A percentile compares a stretch with the other conserved stretches of the same genome.
phyloP scores from a whole-genome alignment of 106 monocot species.

The Acorus gramineus region DNA sequence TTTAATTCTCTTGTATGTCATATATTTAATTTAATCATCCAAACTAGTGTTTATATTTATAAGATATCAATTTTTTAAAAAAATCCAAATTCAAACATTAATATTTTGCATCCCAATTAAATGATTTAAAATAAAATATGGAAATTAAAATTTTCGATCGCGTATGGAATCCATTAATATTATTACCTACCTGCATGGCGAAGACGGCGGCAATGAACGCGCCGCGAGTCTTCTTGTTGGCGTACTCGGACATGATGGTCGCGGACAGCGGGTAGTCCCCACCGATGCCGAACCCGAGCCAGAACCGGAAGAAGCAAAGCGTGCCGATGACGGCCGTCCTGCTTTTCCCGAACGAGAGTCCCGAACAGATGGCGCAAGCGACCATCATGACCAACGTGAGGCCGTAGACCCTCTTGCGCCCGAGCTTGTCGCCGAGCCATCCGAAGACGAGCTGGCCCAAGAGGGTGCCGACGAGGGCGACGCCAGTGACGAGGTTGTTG shows the following conservation, averaged over 20 bases:
- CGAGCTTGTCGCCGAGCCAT: conserved; percentile 6
- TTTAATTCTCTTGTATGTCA: no score
- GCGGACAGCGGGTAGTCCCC: conserved; percentile 16
- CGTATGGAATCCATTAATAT: no score
- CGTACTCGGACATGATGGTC: conserved; percentile 20
- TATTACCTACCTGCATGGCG: not conserved
- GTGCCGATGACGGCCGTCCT: not conserved
- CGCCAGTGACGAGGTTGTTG: not conserved
- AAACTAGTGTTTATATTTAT: no score
- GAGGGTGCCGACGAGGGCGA: conserved; percentile 10
- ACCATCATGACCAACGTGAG: conserved; percentile 10
- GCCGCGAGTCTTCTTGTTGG: conserved; percentile 16
- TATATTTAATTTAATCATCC: no score
- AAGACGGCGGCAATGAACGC: conserved; percentile 7
- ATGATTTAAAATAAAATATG: no score
- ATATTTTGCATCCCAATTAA: no score
- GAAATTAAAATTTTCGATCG: no score
- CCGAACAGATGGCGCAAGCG: not conserved
- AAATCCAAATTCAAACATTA: no score
- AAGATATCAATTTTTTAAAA: no score
- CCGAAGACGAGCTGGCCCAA: conserved; percentile 8
- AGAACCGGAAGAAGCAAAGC: conserved; percentile 12
- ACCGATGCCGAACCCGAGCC: conserved; percentile 15
- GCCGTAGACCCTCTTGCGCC: conserved; percentile 6
- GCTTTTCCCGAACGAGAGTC: conserved; percentile 3